Percentiles rank a stretch among this genome's conserved stretches.
Conservation (phyloP, 129 eudicot genomes). For the Rutidosis leptorrhynchoides region DNA sequence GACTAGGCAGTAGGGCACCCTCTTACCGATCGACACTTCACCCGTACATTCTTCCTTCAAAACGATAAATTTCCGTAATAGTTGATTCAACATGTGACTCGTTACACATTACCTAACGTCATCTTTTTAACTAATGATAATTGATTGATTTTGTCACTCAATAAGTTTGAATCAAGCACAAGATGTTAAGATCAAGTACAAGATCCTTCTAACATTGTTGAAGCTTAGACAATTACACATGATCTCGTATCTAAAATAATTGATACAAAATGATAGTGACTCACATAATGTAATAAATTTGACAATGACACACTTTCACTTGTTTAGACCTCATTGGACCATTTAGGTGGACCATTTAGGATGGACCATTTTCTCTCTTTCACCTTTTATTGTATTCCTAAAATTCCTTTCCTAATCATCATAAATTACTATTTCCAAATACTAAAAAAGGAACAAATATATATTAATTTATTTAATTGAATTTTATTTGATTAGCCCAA, state of each 20-base stretch:
- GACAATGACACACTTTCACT: constrained; percentile 11
- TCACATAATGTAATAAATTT: neutral
- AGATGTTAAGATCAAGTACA: constrained; percentile 6
- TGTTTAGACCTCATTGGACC: constrained; percentile 24
- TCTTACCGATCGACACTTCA: too few species aligned
- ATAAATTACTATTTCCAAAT: neutral
- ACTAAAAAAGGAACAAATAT: neutral
- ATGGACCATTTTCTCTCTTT: constrained; percentile 11
- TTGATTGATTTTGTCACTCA: too few species aligned
- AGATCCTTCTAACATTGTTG: constrained; percentile 17
- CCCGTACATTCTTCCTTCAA: too few species aligned
- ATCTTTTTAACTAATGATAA: neutral
- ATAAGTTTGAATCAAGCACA: neutral
- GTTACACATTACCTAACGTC: neutral
- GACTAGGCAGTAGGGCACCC: too few species aligned
- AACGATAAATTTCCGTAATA: neutral
- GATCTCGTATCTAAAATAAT: constrained; percentile 13
- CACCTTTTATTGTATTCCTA: neutral
- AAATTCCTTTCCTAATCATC: neutral
- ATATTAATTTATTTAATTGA: too few species aligned
- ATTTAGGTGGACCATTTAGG: constrained; percentile 10
- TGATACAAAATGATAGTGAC: constrained; percentile 14
- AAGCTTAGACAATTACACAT: neutral
- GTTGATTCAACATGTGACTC: neutral
- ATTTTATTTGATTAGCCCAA: neutral